Evolutionary conservation across 2,329 filamentous ascomycete genomes (phyloP).

Genomic region (Monosporascus sp.): DNA sequence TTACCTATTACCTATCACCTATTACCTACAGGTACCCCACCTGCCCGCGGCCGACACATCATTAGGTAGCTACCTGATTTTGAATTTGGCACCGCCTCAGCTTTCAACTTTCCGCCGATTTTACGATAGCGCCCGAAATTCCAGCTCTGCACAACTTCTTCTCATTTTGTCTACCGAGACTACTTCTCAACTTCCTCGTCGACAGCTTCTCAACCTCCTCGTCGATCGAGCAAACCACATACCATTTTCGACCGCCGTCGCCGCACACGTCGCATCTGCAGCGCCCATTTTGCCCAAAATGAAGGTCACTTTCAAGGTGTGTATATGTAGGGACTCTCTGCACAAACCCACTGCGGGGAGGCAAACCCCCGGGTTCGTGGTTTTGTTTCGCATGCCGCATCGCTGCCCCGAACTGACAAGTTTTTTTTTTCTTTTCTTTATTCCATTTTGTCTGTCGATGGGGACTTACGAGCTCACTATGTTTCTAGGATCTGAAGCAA

Average conservation of each 20-base stretch:
- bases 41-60: not conserved
- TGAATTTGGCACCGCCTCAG: not conserved
- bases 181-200: not conserved
- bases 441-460: not conserved
- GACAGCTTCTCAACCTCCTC: not conserved
- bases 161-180: not conserved
- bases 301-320: conserved; percentile 64
- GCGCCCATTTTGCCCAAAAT: conserved; percentile 40
- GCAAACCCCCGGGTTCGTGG: not conserved
- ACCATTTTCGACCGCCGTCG: not conserved
- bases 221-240: not conserved
- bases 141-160: not conserved
- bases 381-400: not conserved
- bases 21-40: not conserved
- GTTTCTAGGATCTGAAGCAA: conserved; percentile 84
- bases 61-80: conserved; percentile 1
- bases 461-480: conserved; percentile 4
- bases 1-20: not conserved
- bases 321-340: conserved; percentile 12
- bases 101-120: not conserved
- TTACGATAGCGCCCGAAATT: not conserved
- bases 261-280: conserved; percentile 9
- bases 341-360: conserved; percentile 1
- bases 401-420: not conserved
- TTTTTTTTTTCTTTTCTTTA: not conserved